These are phyloP conservation scores for Saccharum hybrid DNA, from an alignment of 202 grass and related monocot species.

Conservation along the genomic window DNA sequence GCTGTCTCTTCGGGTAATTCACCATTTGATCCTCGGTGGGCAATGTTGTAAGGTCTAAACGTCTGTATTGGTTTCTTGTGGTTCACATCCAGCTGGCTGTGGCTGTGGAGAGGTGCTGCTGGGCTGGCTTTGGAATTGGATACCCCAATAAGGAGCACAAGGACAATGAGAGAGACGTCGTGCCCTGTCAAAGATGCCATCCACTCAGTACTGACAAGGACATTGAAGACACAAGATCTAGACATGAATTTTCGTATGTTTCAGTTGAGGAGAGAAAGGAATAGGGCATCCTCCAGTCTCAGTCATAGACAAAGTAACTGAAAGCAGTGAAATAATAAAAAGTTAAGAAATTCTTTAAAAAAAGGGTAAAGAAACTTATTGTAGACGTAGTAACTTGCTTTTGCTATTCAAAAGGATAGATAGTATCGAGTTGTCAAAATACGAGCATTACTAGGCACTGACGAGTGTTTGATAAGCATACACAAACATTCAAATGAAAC, in stretches of 20 bases:
- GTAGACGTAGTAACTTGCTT: neutral
- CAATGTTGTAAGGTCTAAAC: slow-evolving; percentile 85
- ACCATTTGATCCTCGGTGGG: slow-evolving; percentile 87
- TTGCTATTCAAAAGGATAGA: neutral
- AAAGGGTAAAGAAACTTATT: neutral
- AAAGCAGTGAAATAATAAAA: neutral
- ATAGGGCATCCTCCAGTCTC: neutral
- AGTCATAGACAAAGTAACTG: neutral
- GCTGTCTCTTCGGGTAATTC: slow-evolving; percentile 90
- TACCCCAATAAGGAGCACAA: slow-evolving; percentile 43
- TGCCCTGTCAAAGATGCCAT: slow-evolving; percentile 47
- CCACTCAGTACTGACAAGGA: neutral
- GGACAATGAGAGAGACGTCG: slow-evolving; percentile 39
- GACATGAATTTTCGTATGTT: neutral
- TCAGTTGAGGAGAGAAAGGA: neutral
- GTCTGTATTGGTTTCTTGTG: slow-evolving; percentile 68
- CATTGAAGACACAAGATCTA: neutral
- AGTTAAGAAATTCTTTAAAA: neutral
- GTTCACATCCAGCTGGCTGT: slow-evolving; percentile 43
- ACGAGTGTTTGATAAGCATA: neutral
- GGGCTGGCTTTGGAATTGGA: slow-evolving; percentile 37
- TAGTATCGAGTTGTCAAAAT: neutral
- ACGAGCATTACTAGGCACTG: neutral
- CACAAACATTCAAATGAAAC: neutral
- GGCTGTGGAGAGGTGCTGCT: slow-evolving; percentile 2